A percentile compares a stretch with the other conserved stretches of the same genome.
These are phyloP conservation scores for Eucalyptus erythrocorys DNA, from an alignment of 345 rosid species.

Conservation along the genomic window DNA sequence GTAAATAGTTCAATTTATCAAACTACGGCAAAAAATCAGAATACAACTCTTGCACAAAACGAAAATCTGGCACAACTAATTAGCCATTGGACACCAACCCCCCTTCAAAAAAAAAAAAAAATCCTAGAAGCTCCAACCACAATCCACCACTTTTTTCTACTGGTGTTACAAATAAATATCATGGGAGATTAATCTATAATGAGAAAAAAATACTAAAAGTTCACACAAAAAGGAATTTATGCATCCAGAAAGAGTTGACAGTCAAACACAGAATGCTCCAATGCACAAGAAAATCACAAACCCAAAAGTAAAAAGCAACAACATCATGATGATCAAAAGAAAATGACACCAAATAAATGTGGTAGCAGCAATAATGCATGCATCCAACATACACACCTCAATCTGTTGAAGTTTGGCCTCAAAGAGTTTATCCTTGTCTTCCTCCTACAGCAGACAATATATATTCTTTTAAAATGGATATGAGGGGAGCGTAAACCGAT, in stretches of 20 bases:
- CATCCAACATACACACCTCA: slow-evolving; percentile 36
- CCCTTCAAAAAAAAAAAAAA: no score
- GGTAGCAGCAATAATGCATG: neutral
- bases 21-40: neutral
- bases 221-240: neutral
- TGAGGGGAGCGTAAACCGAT: neutral
- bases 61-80: neutral
- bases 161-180: neutral
- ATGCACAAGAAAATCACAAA: neutral
- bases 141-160: neutral
- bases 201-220: neutral
- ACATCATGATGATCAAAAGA: neutral
- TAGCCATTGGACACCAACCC: neutral
- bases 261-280: neutral
- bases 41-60: neutral
- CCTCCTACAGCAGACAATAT: slow-evolving; percentile 40
- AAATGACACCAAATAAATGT: neutral
- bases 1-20: neutral
- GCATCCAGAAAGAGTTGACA: neutral
- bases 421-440: slow-evolving; percentile 72
- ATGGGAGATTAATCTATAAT: neutral
- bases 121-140: neutral
- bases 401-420: slow-evolving; percentile 91
- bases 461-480: neutral
- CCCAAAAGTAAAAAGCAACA: neutral